Base-by-base conservation (phyloP, 106 monocot species). In the Dendrobium chrysotoxum region DNA sequence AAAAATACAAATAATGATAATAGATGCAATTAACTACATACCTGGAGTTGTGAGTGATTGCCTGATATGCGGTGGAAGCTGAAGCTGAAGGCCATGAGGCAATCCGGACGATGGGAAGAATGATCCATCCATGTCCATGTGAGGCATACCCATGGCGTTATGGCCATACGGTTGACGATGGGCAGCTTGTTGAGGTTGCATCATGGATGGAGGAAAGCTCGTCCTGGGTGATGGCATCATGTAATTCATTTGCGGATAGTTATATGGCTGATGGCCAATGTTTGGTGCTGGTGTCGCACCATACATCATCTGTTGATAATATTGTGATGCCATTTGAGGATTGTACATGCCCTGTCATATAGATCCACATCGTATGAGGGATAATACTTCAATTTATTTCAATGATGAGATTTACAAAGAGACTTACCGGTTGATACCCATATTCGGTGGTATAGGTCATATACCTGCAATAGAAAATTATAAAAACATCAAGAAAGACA, bases 231-330 rank as follows among this genome's bases (percentile, higher is more conserved):
- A 47, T 15, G 45, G 47, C 26, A 47, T 76, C 76, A 76, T 25
- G 28, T 46, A 47, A 28, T 40, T 47, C 76, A 76, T 47, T 16
- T 74, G 74, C 10, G 76, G 47, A 28, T 76, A 47, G 76, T 76
- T 25, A 76, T 76, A 76, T 26, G 44, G 76, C 7, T 18, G 76
- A 50, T 16, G 46, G 26, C 47, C 47, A 10, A 47, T 44, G 47
- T 9, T 47, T 26, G 76, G 50, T 46, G 76, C 4, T 3, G 76
- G 11, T 0, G 76, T 47, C 26, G 76, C 40, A 76, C 76, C 76
- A 47, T 76, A 76, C 76, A 76, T 76, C 74, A 74, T 74, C 26
- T 76, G 76, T 10, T 46, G 76, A 20, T 76, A 76, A 47, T 76
- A 76, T 15, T 76, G 76, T 40, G 76, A 76, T 28, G 76, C 44